Evolutionary conservation across 768 basidiomycete genomes (phyloP).

Genomic region (Leccinum variicolor): DNA sequence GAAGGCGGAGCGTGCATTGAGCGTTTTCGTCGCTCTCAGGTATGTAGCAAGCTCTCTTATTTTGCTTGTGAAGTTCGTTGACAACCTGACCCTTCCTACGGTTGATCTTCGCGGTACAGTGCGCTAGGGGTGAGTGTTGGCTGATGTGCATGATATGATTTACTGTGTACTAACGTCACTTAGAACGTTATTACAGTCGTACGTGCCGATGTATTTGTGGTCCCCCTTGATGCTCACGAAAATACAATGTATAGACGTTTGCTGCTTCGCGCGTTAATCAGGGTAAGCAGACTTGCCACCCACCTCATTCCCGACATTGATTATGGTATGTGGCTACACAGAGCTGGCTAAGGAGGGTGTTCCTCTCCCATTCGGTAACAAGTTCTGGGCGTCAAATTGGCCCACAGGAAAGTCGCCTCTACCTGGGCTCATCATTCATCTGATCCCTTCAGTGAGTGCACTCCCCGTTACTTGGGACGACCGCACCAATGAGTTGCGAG

Average conservation of each 20-base stretch:
- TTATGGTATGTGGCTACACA: conserved; percentile 4
- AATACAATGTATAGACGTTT: conserved; percentile 39
- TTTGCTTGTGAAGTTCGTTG: neutral
- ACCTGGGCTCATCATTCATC: conserved; percentile 52
- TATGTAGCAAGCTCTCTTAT: conserved; percentile 7
- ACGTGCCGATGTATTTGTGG: neutral
- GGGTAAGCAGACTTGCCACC: conserved; percentile 22
- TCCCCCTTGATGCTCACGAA: neutral
- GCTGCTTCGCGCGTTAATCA: conserved; percentile 52
- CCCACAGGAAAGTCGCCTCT: conserved; percentile 55
- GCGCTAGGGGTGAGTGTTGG: conserved; percentile 33
- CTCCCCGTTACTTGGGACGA: neutral
- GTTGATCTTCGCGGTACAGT: conserved; percentile 17
- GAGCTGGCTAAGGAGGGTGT: conserved; percentile 63
- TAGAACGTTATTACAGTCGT: conserved; percentile 34
- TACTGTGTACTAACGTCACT: conserved; percentile 2
- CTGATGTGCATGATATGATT: neutral
- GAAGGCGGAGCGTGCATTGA: conserved; percentile 50
- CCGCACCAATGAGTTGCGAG: neutral
- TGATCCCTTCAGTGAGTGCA: conserved; percentile 46
- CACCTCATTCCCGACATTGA: neutral
- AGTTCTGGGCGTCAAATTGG: conserved; percentile 63
- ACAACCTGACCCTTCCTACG: neutral
- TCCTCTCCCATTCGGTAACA: conserved; percentile 57
- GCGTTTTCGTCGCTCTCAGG: conserved; percentile 58